Percentiles rank a stretch among this genome's conserved stretches.
Evolutionary conservation across 768 basidiomycete species (phyloP).

Genomic region (Mrakia blollopis): DNA sequence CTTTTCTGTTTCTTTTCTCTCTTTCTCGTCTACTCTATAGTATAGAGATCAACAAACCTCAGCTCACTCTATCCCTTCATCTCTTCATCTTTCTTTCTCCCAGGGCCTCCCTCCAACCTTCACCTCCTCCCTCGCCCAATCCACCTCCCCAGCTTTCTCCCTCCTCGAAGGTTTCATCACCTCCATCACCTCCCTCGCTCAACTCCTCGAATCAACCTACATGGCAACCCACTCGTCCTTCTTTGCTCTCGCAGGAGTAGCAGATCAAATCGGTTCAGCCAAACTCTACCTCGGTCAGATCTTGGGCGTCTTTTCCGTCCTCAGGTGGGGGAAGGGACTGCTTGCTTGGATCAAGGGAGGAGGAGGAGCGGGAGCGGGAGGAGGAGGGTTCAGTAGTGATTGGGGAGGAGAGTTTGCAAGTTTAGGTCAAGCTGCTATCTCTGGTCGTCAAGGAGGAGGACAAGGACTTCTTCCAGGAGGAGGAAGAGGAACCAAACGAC

Average conservation of each 20-base stretch:
- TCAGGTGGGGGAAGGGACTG: conserved; percentile 50
- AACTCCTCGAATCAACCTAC: conserved; percentile 96
- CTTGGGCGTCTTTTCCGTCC: conserved; percentile 79
- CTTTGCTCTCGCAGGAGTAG: conserved; percentile 75
- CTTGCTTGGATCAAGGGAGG: conserved; percentile 62
- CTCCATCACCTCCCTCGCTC: conserved; percentile 88
- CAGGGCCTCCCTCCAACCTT: conserved; percentile 60
- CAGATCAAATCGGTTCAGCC: conserved; percentile 89
- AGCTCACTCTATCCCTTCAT: not conserved
- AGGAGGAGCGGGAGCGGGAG: not conserved
- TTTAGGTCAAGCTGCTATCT: conserved; percentile 17
- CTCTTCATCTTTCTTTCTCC: not conserved
- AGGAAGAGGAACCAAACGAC: conserved; percentile 46
- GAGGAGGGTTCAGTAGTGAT: not conserved
- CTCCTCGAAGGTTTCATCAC: conserved; percentile 92
- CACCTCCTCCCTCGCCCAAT: conserved; percentile 78
- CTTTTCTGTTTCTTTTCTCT: conserved; percentile 41
- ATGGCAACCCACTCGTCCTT: conserved; percentile 91
- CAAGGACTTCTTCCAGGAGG: conserved; percentile 45
- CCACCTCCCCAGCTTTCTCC: conserved; percentile 87
- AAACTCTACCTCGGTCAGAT: conserved; percentile 91
- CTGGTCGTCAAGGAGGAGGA: conserved; percentile 49
- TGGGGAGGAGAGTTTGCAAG: conserved; percentile 31
- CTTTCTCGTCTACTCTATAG: conserved; percentile 17
- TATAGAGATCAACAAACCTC: too few relatives aligned